Evolutionary conservation across 2,329 filamentous ascomycete genomes (phyloP).

Genomic region (Nakataea oryzae): DNA sequence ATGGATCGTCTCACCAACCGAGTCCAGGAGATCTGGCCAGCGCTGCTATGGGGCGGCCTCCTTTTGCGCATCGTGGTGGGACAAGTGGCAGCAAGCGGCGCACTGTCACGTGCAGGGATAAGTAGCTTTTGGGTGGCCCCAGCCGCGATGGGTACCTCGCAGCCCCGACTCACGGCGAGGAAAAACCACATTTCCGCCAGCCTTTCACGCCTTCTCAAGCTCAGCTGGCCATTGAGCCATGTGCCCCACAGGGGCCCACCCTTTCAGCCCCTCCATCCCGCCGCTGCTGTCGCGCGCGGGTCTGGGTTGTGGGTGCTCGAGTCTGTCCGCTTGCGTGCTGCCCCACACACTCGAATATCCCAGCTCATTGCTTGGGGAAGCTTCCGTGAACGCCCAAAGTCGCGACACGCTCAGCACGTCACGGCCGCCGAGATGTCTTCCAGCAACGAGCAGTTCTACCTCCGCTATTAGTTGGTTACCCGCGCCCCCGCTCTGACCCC

Average conservation of each 20-base stretch:
- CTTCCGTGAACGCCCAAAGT: not conserved
- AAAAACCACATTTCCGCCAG: not conserved
- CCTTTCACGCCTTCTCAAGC: not conserved
- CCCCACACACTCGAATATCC: not conserved
- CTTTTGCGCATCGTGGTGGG: constrained; percentile 5
- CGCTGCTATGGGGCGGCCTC: constrained; percentile 1
- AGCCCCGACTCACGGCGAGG: not conserved
- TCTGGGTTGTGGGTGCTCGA: constrained; percentile 2
- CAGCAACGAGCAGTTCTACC: constrained; percentile 65
- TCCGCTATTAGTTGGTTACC: constrained; percentile 83
- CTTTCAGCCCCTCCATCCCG: not conserved
- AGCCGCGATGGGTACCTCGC: not conserved
- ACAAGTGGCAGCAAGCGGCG: constrained; percentile 5
- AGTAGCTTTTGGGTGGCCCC: not conserved
- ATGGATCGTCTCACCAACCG: not conserved
- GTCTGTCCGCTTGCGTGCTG: constrained; percentile 1
- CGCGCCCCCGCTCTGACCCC: not conserved
- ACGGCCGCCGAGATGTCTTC: constrained; percentile 50
- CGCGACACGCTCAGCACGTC: constrained; percentile 14
- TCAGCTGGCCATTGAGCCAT: not conserved
- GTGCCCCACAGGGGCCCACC: not conserved
- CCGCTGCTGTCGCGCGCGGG: constrained; percentile 6
- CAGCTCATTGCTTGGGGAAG: not conserved
- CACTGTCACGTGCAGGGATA: not conserved
- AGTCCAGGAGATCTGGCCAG: constrained; percentile 4